Percentiles rank a stretch among this genome's conserved stretches.
These are phyloP conservation scores for Pneumocystis oryctolagi DNA, from an alignment of 1,139 yeast species.

Conservation along the genomic window DNA sequence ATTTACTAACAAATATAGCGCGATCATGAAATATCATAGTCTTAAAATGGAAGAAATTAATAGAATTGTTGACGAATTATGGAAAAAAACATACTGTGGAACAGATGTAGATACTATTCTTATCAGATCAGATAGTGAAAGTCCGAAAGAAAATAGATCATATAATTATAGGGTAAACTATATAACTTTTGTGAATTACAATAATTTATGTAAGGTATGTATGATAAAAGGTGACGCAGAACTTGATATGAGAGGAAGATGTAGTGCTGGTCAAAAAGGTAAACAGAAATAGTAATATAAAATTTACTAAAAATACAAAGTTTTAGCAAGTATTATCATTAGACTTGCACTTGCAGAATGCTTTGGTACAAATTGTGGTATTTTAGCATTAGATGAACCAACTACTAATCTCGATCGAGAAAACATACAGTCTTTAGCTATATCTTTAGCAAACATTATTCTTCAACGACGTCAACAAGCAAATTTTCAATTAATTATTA, in stretches of 20 bases:
- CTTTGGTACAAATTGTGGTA: slow-evolving; percentile 88
- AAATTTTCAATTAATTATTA: slow-evolving; percentile 86
- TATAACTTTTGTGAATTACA: slow-evolving; percentile 8
- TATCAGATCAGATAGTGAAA: slow-evolving; percentile 66
- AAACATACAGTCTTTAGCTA: slow-evolving; percentile 76
- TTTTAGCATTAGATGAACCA: slow-evolving; percentile 93
- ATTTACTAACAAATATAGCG: slow-evolving; percentile 25
- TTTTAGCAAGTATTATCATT: slow-evolving; percentile 79
- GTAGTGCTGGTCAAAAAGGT: slow-evolving; percentile 87
- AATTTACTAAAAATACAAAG: slow-evolving; percentile 22
- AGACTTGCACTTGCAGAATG: slow-evolving; percentile 89
- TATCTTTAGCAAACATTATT: slow-evolving; percentile 61
- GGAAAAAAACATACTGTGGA: slow-evolving; percentile 91
- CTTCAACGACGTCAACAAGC: slow-evolving; percentile 58
- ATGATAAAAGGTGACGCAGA: slow-evolving; percentile 89
- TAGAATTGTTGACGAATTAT: slow-evolving; percentile 68
- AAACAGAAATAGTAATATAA: neutral
- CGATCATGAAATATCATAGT: slow-evolving; percentile 86
- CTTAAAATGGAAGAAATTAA: slow-evolving; percentile 89
- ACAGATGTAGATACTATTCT: slow-evolving; percentile 91
- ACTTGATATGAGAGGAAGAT: slow-evolving; percentile 93
- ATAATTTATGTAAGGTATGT: slow-evolving; percentile 31
- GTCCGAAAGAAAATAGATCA: slow-evolving; percentile 47
- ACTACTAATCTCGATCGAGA: slow-evolving; percentile 89
- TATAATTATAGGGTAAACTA: slow-evolving; percentile 59